Base-by-base conservation (phyloP, 108 stramenopile species). In the Pseudonitzschia multistriata region DNA sequence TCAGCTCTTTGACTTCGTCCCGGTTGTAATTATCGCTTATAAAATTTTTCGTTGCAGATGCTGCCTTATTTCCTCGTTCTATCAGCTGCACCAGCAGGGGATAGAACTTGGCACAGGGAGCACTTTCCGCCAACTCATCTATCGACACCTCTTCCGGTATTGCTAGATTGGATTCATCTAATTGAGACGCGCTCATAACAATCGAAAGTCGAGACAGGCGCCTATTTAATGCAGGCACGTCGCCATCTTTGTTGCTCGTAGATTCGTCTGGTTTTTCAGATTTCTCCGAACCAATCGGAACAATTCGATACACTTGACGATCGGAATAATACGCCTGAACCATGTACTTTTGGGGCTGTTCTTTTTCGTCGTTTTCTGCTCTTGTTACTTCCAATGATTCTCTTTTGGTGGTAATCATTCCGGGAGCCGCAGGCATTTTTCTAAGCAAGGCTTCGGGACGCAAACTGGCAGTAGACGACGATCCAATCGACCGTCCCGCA, bases 101-200 rank as follows among this genome's bases (percentile, higher is more conserved):
- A 77, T 88, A 88, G 66, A 88, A 88, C 74, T 88, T 89, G 73
- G 88, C 86, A 62, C 80, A 70, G 24, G 76, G 82, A 7, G 91
- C 81, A 29, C 30, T 45, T 2, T 66, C 63, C 25, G 62, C 42
- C 49, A 78, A 31, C 25, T 57, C 60, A 4, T 57, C 36, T 6
- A 34, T 3, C 11, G 77, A 49, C n/a, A 72, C 71, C 17, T 54
- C 54, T 40, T 52, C 66, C 7, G 34, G 35, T 22, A 22, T 0
- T 11, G 8, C 36, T 0, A 27, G 56, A 24, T 13, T 72, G 22
- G 40, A 31, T 34, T 64, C 66, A 3, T 81, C 36, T 27, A 69
- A 62, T n/a, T 30, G 31, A 45, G 30, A 27, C 28, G 66, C 28
- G 33, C 42, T 47, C 3, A 14, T 45, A 17, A 75, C 59, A 61